Conservation (phyloP, 2,329 filamentous ascomycete species). For the Fusarium verticillioides region DNA sequence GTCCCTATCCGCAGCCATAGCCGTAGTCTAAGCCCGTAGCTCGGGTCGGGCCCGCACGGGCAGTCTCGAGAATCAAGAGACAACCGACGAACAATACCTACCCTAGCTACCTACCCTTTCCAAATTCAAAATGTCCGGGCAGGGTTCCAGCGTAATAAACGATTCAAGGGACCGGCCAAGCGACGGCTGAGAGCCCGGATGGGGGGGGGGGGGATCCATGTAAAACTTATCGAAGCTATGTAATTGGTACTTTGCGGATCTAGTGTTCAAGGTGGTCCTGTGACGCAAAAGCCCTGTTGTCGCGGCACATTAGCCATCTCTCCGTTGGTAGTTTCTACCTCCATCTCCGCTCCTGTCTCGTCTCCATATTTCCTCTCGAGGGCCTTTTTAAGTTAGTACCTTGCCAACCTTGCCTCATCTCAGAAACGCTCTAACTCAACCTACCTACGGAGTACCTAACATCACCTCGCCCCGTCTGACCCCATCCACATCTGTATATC, state of each 20-base stretch:
- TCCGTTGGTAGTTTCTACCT: conserved; percentile 29
- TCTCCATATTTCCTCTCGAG: conserved; percentile 30
- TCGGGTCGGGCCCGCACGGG: conserved; percentile 4
- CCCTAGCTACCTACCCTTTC: background rate
- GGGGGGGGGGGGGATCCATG: background rate
- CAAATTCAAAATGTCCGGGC: conserved; percentile 15
- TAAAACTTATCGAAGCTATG: background rate
- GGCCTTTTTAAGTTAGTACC: conserved; percentile 37
- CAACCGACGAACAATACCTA: conserved; percentile 4
- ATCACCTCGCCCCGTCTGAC: conserved; percentile 41
- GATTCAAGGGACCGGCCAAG: conserved; percentile 31
- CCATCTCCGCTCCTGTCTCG: conserved; percentile 9
- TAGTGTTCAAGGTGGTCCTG: background rate
- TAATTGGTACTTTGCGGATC: conserved; percentile 21
- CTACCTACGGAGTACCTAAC: conserved; percentile 22
- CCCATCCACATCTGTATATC: conserved; percentile 35
- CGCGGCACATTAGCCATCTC: conserved; percentile 13
- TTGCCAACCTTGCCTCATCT: conserved; percentile 35
- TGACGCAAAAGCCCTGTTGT: conserved; percentile 18
- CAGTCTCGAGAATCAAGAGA: conserved; percentile 1
- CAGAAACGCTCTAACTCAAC: conserved; percentile 40
- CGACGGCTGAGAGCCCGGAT: conserved; percentile 24
- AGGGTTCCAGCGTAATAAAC: conserved; percentile 15
- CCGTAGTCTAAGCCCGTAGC: conserved; percentile 5
- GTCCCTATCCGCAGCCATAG: conserved; percentile 17